Conservation (phyloP, 345 rosid genomes). For the Corymbia maculata region DNA sequence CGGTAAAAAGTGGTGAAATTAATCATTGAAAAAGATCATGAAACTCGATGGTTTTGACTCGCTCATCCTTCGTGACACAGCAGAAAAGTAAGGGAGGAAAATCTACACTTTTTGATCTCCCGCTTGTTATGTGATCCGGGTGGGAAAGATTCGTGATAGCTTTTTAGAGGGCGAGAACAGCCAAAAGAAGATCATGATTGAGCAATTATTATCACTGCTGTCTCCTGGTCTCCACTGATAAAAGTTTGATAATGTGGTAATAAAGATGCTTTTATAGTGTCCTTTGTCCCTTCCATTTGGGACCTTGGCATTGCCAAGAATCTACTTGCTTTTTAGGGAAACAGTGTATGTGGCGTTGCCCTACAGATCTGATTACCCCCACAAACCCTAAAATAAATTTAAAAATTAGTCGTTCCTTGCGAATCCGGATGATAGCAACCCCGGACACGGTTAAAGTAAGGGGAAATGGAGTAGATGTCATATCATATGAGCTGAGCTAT, state of each 20-base stretch:
- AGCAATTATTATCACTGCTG: background rate
- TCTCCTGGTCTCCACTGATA: background rate
- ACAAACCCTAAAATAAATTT: background rate
- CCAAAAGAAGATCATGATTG: background rate
- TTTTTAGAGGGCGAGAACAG: background rate
- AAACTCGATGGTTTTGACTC: background rate
- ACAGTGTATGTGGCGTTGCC: background rate
- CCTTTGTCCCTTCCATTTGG: background rate
- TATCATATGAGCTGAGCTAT: background rate
- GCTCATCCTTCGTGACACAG: background rate
- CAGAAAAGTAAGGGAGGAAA: background rate
- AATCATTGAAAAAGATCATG: background rate
- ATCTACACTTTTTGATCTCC: background rate
- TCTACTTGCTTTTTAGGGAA: background rate
- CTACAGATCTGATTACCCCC: background rate
- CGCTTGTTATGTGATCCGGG: background rate
- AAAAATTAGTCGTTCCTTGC: background rate
- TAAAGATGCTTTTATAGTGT: background rate
- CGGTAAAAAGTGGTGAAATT: background rate
- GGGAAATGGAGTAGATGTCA: background rate
- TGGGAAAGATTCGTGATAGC: background rate
- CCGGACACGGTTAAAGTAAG: background rate
- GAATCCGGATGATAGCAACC: background rate
- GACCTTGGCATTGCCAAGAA: background rate
- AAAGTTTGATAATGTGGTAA: background rate